Evolutionary conservation across 345 rosid genomes (phyloP).

Genomic region (rapeseed (Brassica napus)): Da-Ae NC_063441.1:11837001-11837500

Average conservation of each 20-base stretch:
- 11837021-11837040: not conserved
- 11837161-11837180: not conserved
- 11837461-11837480: not conserved
- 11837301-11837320: constrained; percentile 34
- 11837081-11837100: constrained; percentile 11
- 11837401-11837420: constrained; percentile 3
- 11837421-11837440: not conserved
- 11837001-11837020: not conserved
- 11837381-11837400: constrained; percentile 14
- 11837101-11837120: constrained; percentile 28
- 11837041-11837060: not conserved
- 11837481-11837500: not conserved
- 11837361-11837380: constrained; percentile 32
- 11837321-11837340: not conserved
- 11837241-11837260: constrained; percentile 20
- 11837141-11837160: not conserved
- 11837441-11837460: not conserved
- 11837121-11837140: constrained; percentile 17
- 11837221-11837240: constrained; percentile 38
- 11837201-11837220: constrained; percentile 19
- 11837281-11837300: not conserved
- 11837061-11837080: not conserved
- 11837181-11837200: constrained; percentile 24
- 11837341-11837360: constrained; percentile 20
- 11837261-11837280: constrained; percentile 25